phyloP scores from a whole-genome alignment of 1,284 basidiomycete genomes.

The Malassezia brasiliensis region DNA sequence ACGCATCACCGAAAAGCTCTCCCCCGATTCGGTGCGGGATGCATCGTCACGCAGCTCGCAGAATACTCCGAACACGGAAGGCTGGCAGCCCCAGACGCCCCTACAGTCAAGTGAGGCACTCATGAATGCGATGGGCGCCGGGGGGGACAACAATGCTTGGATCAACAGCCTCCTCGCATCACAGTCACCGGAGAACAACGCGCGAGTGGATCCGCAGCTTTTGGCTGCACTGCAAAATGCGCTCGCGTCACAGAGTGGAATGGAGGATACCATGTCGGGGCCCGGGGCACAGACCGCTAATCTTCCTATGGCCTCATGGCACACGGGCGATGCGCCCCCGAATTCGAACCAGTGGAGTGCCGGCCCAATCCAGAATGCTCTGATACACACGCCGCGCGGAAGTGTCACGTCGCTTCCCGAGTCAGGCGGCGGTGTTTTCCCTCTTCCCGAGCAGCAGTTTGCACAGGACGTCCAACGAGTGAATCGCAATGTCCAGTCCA shows the following conservation, averaged over 20 bases:
- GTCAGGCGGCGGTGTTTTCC: too few species aligned
- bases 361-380: not conserved
- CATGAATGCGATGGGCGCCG: constrained; percentile 26
- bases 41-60: not conserved
- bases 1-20: not conserved
- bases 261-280: not conserved
- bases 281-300: not conserved
- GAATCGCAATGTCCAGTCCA: constrained; percentile 56
- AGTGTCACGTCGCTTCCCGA: not conserved
- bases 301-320: not conserved
- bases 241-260: constrained; percentile 3
- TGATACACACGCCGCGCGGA: not conserved
- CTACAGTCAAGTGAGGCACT: constrained; percentile 30
- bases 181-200: not conserved
- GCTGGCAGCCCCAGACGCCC: not conserved
- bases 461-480: constrained; percentile 53
- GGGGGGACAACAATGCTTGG: constrained; percentile 13
- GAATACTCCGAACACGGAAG: not conserved
- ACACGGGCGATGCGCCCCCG: not conserved
- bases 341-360: not conserved
- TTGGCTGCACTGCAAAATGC: constrained; percentile 33
- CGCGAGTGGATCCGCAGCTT: constrained; percentile 28
- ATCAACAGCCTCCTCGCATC: not conserved
- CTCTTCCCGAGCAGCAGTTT: constrained; percentile 15
- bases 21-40: not conserved